Evolutionary conservation across 495 filamentous ascomycete species (phyloP).

Genomic region (Talaromyces stipitatus): DNA sequence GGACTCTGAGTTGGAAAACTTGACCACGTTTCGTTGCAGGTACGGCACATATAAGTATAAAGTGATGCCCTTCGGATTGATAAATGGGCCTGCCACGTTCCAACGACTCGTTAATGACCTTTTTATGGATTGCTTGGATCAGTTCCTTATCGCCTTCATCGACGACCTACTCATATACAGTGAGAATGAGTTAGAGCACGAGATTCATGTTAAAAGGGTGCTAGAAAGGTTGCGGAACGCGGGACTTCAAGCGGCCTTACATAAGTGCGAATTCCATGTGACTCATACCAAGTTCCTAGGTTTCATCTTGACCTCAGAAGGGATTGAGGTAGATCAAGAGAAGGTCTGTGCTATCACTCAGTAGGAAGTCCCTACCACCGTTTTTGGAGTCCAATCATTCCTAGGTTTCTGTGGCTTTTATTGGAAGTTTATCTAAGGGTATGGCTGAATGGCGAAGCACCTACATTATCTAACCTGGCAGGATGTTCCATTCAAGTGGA

Average conservation of each 20-base stretch:
- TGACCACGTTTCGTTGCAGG: slow-evolving; percentile 21
- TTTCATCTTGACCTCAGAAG: slow-evolving; percentile 13
- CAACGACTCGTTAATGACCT: slow-evolving; percentile 23
- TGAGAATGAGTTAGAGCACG: slow-evolving; percentile 17
- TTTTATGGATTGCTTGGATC: slow-evolving; percentile 14
- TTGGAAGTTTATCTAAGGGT: slow-evolving; percentile 19
- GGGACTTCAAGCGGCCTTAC: slow-evolving; percentile 11
- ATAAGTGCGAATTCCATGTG: slow-evolving; percentile 24
- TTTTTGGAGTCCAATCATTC: slow-evolving; percentile 12
- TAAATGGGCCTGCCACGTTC: slow-evolving; percentile 15
- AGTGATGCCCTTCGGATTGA: slow-evolving; percentile 26
- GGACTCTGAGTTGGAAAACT: slow-evolving; percentile 12
- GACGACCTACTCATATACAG: slow-evolving; percentile 30
- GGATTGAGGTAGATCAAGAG: slow-evolving; percentile 12
- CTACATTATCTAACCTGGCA: slow-evolving; percentile 11
- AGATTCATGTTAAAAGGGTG: slow-evolving; percentile 11
- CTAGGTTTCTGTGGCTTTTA: too few species aligned
- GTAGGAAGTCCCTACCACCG: slow-evolving; percentile 10
- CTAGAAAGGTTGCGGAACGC: slow-evolving; percentile 9
- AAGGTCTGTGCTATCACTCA: slow-evolving; percentile 16
- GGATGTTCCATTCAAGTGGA: slow-evolving; percentile 8
- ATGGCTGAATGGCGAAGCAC: slow-evolving; percentile 10
- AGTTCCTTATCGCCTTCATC: slow-evolving; percentile 21
- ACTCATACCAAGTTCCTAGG: slow-evolving; percentile 15
- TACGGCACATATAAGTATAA: slow-evolving; percentile 22